These are phyloP conservation scores for Hemisphaericaspora lyxosophila DNA, from an alignment of 1,139 yeast species.

Conservation along the genomic window DNA sequence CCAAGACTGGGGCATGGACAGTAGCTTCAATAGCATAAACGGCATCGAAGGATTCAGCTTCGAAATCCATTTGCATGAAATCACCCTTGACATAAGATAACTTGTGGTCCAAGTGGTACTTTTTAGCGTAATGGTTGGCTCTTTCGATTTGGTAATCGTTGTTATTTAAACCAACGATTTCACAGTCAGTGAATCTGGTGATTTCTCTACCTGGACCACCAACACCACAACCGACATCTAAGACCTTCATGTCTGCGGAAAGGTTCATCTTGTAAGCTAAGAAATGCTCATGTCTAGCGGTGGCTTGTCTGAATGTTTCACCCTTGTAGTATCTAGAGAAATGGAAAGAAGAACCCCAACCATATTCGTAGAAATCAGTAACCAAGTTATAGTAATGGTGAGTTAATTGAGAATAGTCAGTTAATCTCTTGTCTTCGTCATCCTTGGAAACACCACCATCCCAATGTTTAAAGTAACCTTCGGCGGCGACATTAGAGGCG, in stretches of 20 bases:
- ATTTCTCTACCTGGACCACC: constrained; percentile 99
- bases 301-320: constrained; percentile 91
- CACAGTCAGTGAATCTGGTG: constrained; percentile 83
- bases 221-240: constrained; percentile 99
- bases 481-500: constrained; percentile 82
- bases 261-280: constrained; percentile 85
- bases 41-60: constrained; percentile 85
- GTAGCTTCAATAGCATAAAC: constrained; percentile 99
- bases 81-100: constrained; percentile 92
- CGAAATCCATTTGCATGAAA: constrained; percentile 98
- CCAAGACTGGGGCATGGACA: constrained; percentile 94
- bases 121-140: constrained; percentile 78
- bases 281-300: constrained; percentile 97
- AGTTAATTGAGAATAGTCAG: constrained; percentile 85
- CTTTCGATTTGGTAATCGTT: constrained; percentile 96
- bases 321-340: constrained; percentile 92
- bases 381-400: constrained; percentile 96
- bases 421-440: constrained; percentile 73
- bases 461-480: constrained; percentile 96
- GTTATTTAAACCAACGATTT: constrained; percentile 88
- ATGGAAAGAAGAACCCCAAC: constrained; percentile 99
- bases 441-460: constrained; percentile 80
- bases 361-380: constrained; percentile 96
- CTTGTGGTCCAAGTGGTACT: constrained; percentile 65
- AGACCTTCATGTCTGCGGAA: constrained; percentile 76